Conservation (phyloP, 2,329 filamentous ascomycete genomes). For the Neonectria punicea region DNA sequence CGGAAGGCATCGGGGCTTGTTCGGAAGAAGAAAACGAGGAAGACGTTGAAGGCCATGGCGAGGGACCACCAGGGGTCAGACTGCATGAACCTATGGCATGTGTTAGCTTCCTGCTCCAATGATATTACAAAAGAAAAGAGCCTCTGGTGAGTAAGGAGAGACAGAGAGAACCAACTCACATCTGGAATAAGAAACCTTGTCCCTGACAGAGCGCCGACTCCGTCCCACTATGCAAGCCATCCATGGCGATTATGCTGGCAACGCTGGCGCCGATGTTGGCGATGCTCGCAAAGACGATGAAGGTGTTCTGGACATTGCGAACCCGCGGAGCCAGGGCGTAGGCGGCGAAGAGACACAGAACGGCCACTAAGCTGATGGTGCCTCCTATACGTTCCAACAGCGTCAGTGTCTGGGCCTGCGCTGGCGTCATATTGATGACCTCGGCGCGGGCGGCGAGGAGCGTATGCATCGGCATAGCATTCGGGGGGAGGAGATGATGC, state of each 20-base stretch:
- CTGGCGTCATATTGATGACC: conserved; percentile 41
- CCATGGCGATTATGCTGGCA: conserved; percentile 77
- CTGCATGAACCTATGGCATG: conserved; percentile 73
- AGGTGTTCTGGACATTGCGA: conserved; percentile 69
- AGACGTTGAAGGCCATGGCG: conserved; percentile 86
- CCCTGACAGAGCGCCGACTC: conserved; percentile 69
- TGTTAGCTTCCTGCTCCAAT: conserved; percentile 5
- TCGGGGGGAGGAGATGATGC: neutral
- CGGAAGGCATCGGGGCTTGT: conserved; percentile 73
- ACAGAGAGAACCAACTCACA: conserved; percentile 60
- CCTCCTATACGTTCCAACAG: conserved; percentile 65
- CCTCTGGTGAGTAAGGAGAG: conserved; percentile 61
- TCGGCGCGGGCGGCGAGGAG: conserved; percentile 38
- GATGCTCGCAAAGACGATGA: conserved; percentile 70
- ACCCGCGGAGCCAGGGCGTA: conserved; percentile 62
- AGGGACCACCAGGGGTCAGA: conserved; percentile 82
- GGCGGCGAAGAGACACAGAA: conserved; percentile 63
- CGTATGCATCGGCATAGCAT: conserved; percentile 23
- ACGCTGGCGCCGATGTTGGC: conserved; percentile 68
- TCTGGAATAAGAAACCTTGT: conserved; percentile 72
- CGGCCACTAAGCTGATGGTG: conserved; percentile 61
- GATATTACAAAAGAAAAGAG: conserved; percentile 26
- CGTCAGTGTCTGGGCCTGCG: conserved; percentile 56
- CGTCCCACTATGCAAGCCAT: conserved; percentile 66
- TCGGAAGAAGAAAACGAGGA: conserved; percentile 73